phyloP scores from a whole-genome alignment of 352 stramenopile genomes.

The Phytophthora pini region DNA sequence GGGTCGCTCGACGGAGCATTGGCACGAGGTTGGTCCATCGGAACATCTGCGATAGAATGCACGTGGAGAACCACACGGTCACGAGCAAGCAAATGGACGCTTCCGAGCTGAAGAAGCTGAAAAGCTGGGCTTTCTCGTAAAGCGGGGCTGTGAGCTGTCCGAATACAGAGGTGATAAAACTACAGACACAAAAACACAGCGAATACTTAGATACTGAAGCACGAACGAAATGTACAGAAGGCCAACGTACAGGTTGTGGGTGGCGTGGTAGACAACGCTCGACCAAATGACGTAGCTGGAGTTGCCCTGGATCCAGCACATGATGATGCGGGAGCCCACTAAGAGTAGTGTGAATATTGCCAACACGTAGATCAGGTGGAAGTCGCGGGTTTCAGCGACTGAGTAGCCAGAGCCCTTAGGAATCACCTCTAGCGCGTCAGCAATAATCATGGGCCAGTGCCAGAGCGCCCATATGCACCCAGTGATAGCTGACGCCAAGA shows the following conservation, averaged over 20 bases:
- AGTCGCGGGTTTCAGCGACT: slow-evolving; percentile 79
- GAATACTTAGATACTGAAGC: not conserved
- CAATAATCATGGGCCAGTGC: slow-evolving; percentile 91
- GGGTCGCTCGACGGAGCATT: slow-evolving; percentile 57
- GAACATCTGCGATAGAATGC: slow-evolving; percentile 90
- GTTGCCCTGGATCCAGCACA: slow-evolving; percentile 92
- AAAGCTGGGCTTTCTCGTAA: slow-evolving; percentile 84
- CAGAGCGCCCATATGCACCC: slow-evolving; percentile 86
- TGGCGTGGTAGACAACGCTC: slow-evolving; percentile 86
- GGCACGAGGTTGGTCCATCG: slow-evolving; percentile 83
- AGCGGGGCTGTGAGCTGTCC: slow-evolving; percentile 83
- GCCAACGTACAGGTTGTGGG: slow-evolving; percentile 84
- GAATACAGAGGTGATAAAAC: slow-evolving; percentile 90
- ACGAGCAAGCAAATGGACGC: slow-evolving; percentile 83
- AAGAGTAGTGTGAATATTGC: slow-evolving; percentile 80
- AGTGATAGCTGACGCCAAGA: slow-evolving; percentile 86
- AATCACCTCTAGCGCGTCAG: slow-evolving; percentile 78
- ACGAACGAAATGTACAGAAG: not conserved
- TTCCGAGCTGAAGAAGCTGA: slow-evolving; percentile 88
- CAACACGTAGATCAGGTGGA: slow-evolving; percentile 83
- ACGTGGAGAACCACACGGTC: slow-evolving; percentile 90
- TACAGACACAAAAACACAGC: slow-evolving; percentile 23
- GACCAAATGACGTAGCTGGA: slow-evolving; percentile 91
- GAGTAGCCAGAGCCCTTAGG: slow-evolving; percentile 78
- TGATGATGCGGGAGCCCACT: slow-evolving; percentile 87